A percentile compares a stretch with the other conserved stretches of the same genome.
These are phyloP conservation scores for Phyllosticta paracitricarpa DNA, from an alignment of 2,329 filamentous ascomycete genomes.

Conservation along the genomic window DNA sequence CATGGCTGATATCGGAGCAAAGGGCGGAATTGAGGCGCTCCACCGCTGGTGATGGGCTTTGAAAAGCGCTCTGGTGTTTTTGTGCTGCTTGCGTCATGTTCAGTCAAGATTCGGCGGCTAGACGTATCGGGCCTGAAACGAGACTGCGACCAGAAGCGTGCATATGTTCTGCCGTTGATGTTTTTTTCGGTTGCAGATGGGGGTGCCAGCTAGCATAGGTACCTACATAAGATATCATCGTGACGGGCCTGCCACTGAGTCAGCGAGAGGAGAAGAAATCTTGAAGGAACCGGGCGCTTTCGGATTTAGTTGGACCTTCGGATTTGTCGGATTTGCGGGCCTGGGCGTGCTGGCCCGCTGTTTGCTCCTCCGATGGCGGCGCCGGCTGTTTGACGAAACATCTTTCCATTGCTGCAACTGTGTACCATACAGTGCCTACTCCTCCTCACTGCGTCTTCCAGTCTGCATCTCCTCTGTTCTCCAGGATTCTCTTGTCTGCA, in stretches of 20 bases:
- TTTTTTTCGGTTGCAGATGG: too few relatives aligned
- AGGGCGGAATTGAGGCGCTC: neutral
- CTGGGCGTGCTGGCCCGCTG: neutral
- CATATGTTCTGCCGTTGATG: neutral
- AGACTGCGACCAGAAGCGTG: neutral
- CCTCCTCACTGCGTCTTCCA: neutral
- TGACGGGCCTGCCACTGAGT: neutral
- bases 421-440: neutral
- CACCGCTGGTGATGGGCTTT: neutral
- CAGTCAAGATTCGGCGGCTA: neutral
- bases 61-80: neutral
- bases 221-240: neutral
- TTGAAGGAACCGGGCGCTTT: neutral
- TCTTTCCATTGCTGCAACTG: neutral
- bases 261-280: neutral
- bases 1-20: neutral
- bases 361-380: neutral
- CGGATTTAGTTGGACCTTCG: conserved; percentile 1
- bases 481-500: neutral
- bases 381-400: neutral
- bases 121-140: neutral
- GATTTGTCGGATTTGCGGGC: neutral
- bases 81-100: neutral
- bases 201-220: neutral
- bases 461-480: neutral